Evolutionary conservation across 2,329 filamentous ascomycete species (phyloP).

Genomic region (Pyrenochaeta sp.): DNA sequence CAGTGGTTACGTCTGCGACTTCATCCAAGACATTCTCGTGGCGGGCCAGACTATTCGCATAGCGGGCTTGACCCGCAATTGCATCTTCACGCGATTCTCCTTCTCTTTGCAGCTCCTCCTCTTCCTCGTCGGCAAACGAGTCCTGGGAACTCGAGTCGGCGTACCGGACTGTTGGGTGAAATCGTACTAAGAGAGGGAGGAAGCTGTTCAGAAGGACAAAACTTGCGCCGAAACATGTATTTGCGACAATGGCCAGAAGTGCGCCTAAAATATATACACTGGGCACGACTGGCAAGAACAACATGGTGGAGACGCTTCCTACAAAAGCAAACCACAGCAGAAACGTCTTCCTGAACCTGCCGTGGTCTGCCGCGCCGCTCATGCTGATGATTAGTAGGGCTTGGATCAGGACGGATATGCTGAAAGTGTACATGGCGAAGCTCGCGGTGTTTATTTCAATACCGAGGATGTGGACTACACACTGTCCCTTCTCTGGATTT

Average conservation of each 20-base stretch:
- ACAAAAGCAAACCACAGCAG: constrained; percentile 84
- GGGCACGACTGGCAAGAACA: constrained; percentile 80
- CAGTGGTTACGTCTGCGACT: constrained; percentile 44
- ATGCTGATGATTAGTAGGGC: constrained; percentile 93
- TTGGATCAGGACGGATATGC: constrained; percentile 86
- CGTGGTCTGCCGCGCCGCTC: constrained; percentile 94
- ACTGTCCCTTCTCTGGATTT: constrained; percentile 63
- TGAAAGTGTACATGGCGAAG: constrained; percentile 99
- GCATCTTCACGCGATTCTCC: constrained; percentile 24
- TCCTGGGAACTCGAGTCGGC: constrained; percentile 27
- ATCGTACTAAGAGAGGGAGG: constrained; percentile 84
- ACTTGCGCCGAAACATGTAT: constrained; percentile 92
- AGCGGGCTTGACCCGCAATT: constrained; percentile 32
- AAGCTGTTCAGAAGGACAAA: constrained; percentile 97
- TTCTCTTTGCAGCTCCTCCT: constrained; percentile 29
- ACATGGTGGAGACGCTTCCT: constrained; percentile 84
- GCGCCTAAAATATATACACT: constrained; percentile 81
- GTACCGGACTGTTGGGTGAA: constrained; percentile 70
- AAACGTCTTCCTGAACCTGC: constrained; percentile 83
- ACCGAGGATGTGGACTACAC: constrained; percentile 82
- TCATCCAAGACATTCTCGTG: constrained; percentile 35
- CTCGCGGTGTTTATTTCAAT: constrained; percentile 92
- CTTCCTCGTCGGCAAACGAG: constrained; percentile 36
- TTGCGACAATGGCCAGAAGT: constrained; percentile 85
- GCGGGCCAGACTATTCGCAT: constrained; percentile 33